phyloP scores from a whole-genome alignment of 2,329 filamentous ascomycete species.

The Dendrostoma leiphaemia region DNA sequence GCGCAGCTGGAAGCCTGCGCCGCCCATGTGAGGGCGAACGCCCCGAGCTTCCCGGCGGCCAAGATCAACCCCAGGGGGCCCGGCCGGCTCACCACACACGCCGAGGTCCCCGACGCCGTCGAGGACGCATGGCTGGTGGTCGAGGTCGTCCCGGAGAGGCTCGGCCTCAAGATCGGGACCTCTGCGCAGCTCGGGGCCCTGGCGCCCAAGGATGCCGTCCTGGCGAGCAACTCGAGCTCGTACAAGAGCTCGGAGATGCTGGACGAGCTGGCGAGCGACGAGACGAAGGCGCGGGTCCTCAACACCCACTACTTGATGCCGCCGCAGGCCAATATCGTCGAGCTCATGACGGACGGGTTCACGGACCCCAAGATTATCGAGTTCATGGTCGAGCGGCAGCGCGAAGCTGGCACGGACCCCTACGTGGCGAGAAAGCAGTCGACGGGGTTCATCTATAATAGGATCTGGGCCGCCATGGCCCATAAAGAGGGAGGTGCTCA shows the following conservation, averaged over 20 bases:
- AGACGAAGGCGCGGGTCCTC: constrained; percentile 31
- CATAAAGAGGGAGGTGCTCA: constrained; percentile 34
- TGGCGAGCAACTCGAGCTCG: constrained; percentile 51
- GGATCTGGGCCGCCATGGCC: constrained; percentile 34
- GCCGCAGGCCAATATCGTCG: constrained; percentile 29
- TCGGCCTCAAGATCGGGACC: constrained; percentile 45
- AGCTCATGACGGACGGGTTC: constrained; percentile 33
- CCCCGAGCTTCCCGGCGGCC: constrained; percentile 27
- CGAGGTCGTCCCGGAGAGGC: constrained; percentile 50
- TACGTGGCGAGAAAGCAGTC: constrained; percentile 28
- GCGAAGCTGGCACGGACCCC: constrained; percentile 27
- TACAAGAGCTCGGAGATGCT: constrained; percentile 51
- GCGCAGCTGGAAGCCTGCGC: constrained; percentile 35
- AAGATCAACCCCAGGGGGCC: constrained; percentile 7
- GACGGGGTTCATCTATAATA: constrained; percentile 33
- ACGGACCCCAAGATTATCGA: constrained; percentile 28
- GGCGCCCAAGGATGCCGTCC: constrained; percentile 43
- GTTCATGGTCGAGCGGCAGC: constrained; percentile 27
- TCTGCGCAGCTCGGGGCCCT: constrained; percentile 44
- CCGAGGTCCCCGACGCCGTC: constrained; percentile 38
- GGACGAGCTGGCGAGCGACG: constrained; percentile 33
- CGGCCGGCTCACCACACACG: constrained; percentile 31
- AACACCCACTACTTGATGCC: constrained; percentile 36
- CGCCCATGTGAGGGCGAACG: constrained; percentile 37
- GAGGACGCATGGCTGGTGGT: constrained; percentile 50